A percentile compares a stretch with the other conserved stretches of the same genome.
Evolutionary conservation across 1,284 basidiomycete genomes (phyloP).

Genomic region (Ustilago trichophora): DNA sequence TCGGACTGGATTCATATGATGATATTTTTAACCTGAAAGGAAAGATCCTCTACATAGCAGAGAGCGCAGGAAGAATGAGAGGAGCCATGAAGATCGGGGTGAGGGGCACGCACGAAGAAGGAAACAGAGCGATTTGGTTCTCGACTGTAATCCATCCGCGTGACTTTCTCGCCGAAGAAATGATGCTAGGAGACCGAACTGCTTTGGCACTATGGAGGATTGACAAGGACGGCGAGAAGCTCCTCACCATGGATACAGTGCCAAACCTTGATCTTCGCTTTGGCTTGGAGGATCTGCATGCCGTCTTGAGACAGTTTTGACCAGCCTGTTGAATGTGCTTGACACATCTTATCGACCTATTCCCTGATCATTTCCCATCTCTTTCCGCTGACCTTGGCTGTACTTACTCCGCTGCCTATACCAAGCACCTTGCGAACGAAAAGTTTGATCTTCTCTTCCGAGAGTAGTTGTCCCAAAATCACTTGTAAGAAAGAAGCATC

Average conservation of each 20-base stretch:
- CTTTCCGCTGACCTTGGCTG: too few relatives aligned
- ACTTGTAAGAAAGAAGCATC: too few relatives aligned
- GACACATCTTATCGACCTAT: too few relatives aligned
- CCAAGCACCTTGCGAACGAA: too few relatives aligned
- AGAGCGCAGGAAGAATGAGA: neutral
- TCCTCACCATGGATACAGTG: neutral
- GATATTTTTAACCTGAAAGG: neutral
- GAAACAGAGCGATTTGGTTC: neutral
- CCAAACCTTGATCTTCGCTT: neutral
- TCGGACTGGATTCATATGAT: neutral
- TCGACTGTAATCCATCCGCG: neutral
- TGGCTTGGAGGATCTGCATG: neutral
- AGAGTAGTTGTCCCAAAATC: too few relatives aligned
- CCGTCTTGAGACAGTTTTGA: neutral
- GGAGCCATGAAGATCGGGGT: slow-evolving; percentile 6
- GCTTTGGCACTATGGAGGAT: neutral
- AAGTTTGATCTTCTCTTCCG: too few relatives aligned
- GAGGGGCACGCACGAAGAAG: neutral
- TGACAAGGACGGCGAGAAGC: neutral
- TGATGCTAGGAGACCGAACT: neutral
- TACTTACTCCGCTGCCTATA: too few relatives aligned
- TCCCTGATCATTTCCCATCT: too few relatives aligned
- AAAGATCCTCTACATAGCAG: neutral
- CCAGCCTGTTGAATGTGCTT: too few relatives aligned
- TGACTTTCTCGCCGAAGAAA: neutral